Percentiles rank a stretch among this genome's conserved stretches.
Conservation (phyloP, 768 basidiomycete species). For the Pholiota molesta region DNA sequence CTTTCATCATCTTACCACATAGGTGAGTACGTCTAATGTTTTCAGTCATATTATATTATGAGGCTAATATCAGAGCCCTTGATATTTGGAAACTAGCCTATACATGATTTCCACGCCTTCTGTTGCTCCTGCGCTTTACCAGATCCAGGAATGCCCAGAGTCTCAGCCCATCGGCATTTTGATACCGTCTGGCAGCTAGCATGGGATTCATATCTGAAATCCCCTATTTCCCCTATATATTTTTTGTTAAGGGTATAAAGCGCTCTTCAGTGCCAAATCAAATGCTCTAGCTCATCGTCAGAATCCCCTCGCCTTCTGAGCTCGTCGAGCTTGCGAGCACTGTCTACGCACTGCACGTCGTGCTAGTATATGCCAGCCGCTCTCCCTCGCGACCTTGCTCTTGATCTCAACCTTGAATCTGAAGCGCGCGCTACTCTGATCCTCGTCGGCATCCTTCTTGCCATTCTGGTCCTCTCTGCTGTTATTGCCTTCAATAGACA, state of each 20-base stretch:
- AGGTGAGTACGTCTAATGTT: too few relatives aligned
- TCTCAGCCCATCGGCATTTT: not conserved
- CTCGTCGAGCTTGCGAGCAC: not conserved
- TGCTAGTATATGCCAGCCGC: slow-evolving; percentile 18
- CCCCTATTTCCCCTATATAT: not conserved
- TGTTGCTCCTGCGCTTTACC: not conserved
- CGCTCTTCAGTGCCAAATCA: not conserved
- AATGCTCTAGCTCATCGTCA: not conserved
- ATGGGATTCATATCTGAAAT: not conserved
- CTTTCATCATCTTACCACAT: too few relatives aligned
- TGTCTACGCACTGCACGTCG: not conserved
- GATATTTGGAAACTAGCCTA: too few relatives aligned
- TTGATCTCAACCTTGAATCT: slow-evolving; percentile 26
- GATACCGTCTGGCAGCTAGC: not conserved
- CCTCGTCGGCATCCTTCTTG: slow-evolving; percentile 23
- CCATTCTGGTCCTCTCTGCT: slow-evolving; percentile 16
- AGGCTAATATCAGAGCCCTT: too few relatives aligned
- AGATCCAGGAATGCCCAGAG: not conserved
- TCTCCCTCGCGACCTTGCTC: slow-evolving; percentile 21
- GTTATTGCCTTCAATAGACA: slow-evolving; percentile 17
- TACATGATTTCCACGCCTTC: too few relatives aligned
- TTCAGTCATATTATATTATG: too few relatives aligned
- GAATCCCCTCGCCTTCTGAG: not conserved
- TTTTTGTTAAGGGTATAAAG: not conserved
- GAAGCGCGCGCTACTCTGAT: slow-evolving; percentile 22